Evolutionary conservation across 1,139 yeast genomes (phyloP).

Genomic region (Arxiozyma slooffiae): DNA sequence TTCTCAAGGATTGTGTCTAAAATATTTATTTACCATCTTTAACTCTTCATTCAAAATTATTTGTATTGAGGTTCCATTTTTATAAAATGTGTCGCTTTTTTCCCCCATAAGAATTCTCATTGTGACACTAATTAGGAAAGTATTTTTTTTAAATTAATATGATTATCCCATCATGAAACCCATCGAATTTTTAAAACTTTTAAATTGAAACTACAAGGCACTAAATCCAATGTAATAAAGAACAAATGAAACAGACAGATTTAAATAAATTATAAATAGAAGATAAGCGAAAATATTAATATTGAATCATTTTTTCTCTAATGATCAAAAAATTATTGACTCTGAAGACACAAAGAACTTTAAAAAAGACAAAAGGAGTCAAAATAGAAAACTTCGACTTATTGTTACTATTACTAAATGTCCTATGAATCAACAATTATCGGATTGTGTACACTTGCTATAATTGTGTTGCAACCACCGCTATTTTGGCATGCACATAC

Average conservation of each 20-base stretch:
- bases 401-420: slow-evolving; percentile 16
- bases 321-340: neutral
- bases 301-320: no score
- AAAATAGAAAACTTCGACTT: neutral
- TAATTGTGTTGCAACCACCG: slow-evolving; percentile 53
- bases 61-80: neutral
- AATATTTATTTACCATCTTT: neutral
- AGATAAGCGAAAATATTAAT: neutral
- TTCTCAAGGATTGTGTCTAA: neutral
- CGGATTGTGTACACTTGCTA: slow-evolving; percentile 42
- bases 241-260: no score
- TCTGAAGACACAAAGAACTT: neutral
- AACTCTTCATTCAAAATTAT: neutral
- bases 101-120: slow-evolving; percentile 9
- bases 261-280: no score
- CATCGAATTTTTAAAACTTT: neutral
- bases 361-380: neutral
- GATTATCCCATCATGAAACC: slow-evolving; percentile 1
- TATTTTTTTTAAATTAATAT: slow-evolving; percentile 1
- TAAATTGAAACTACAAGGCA: neutral
- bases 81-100: neutral
- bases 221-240: neutral
- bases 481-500: slow-evolving; percentile 58
- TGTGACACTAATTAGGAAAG: slow-evolving; percentile 25
- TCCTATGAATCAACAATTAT: slow-evolving; percentile 39